These are phyloP conservation scores for Schizothecium vesticola DNA, from an alignment of 495 filamentous ascomycete species.

Conservation along the genomic window DNA sequence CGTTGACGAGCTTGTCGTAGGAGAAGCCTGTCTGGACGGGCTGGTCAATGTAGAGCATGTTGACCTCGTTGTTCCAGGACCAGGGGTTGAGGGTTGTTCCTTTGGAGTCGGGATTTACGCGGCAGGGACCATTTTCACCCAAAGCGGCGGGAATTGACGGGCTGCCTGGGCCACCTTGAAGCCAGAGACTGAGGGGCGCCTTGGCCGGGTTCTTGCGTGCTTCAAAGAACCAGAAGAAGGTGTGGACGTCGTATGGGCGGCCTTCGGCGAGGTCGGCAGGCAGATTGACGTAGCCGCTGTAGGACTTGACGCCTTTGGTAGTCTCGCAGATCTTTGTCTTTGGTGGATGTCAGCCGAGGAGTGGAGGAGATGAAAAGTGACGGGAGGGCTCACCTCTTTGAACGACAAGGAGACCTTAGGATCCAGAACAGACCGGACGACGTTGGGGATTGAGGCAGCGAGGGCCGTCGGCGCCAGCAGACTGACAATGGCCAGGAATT, in stretches of 20 bases:
- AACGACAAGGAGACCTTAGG: neutral
- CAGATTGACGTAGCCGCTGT: conserved; percentile 7
- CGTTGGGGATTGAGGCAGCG: neutral
- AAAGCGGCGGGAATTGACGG: conserved; percentile 53
- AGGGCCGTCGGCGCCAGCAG: neutral
- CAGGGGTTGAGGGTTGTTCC: conserved; percentile 14
- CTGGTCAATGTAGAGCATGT: conserved; percentile 30
- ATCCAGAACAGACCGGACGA: neutral
- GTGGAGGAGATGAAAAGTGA: neutral
- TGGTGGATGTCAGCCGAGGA: neutral
- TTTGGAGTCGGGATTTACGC: conserved; percentile 35
- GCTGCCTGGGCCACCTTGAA: conserved; percentile 57
- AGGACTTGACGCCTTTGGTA: conserved; percentile 2
- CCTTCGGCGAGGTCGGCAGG: neutral
- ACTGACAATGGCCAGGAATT: neutral
- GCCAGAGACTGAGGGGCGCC: conserved; percentile 9
- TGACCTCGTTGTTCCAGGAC: conserved; percentile 17
- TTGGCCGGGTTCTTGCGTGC: neutral
- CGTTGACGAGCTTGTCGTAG: conserved; percentile 41
- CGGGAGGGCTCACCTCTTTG: neutral
- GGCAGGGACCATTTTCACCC: conserved; percentile 57
- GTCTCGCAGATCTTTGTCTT: conserved; percentile 7
- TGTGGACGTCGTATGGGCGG: conserved; percentile 1
- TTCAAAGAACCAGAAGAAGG: conserved; percentile 16
- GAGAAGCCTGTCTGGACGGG: conserved; percentile 45